Evolutionary conservation across 352 stramenopile genomes (phyloP).

Genomic region (Pythium phragmiticola): DNA sequence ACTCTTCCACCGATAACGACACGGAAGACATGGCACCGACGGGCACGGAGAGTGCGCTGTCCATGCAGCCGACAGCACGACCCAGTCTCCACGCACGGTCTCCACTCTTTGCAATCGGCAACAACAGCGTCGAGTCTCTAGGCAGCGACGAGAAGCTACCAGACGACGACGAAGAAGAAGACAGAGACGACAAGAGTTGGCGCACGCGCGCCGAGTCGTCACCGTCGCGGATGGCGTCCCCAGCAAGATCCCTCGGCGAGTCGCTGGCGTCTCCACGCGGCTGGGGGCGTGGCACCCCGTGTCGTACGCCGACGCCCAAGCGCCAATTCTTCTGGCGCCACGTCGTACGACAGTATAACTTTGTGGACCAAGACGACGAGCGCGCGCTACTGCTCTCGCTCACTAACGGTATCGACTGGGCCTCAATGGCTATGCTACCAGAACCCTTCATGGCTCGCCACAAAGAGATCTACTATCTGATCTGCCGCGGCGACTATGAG

Average conservation of each 20-base stretch:
- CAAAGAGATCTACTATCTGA: slow-evolving; percentile 76
- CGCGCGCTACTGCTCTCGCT: slow-evolving; percentile 60
- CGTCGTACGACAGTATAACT: slow-evolving; percentile 81
- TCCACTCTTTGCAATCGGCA: not conserved
- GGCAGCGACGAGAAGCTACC: not conserved
- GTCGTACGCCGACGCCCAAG: slow-evolving; percentile 21
- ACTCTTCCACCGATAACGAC: too few relatives aligned
- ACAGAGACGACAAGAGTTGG: slow-evolving; percentile 30
- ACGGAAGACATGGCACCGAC: not conserved
- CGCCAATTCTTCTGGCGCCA: slow-evolving; percentile 74
- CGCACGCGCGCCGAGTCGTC: slow-evolving; percentile 15
- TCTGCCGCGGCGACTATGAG: slow-evolving; percentile 57
- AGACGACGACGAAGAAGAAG: slow-evolving; percentile 17
- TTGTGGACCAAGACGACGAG: slow-evolving; percentile 58
- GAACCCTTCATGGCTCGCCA: slow-evolving; percentile 61
- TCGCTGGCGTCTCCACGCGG: not conserved
- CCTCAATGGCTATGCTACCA: slow-evolving; percentile 48
- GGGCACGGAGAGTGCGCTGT: not conserved
- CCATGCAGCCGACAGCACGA: not conserved
- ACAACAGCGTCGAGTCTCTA: slow-evolving; percentile 1
- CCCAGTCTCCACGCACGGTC: too few relatives aligned
- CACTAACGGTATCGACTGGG: slow-evolving; percentile 66
- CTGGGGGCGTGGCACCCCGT: not conserved
- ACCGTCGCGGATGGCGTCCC: slow-evolving; percentile 8
- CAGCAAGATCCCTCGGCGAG: slow-evolving; percentile 1